These are phyloP conservation scores for Rhizophora mangle DNA, from an alignment of 345 rosid species.

Conservation along the genomic window DNA sequence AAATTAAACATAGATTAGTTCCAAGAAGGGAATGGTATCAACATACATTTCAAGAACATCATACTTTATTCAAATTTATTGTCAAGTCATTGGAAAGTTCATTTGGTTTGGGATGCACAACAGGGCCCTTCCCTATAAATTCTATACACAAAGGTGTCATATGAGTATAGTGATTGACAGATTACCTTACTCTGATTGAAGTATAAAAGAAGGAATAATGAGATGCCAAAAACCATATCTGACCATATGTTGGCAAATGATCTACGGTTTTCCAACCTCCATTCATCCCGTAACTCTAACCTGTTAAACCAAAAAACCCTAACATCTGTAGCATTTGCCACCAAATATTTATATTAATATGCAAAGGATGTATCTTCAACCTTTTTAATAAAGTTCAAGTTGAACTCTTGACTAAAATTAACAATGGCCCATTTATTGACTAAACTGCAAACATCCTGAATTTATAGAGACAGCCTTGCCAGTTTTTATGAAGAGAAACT, in stretches of 20 bases:
- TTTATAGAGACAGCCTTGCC: background rate
- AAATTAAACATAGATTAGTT: too few relatives aligned
- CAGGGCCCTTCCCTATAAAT: too few relatives aligned
- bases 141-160: background rate
- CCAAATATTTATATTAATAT: background rate
- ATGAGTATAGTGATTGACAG: constrained; percentile 5
- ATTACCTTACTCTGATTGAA: constrained; percentile 86
- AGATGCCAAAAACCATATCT: constrained; percentile 83
- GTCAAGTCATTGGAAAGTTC: too few relatives aligned
- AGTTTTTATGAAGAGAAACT: background rate
- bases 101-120: too few relatives aligned
- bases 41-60: too few relatives aligned
- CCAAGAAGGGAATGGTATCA: background rate
- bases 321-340: constrained; percentile 4
- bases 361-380: background rate
- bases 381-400: background rate
- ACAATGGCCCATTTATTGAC: background rate
- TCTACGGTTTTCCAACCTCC: constrained; percentile 82
- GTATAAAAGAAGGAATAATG: constrained; percentile 68
- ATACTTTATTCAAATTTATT: too few relatives aligned
- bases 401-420: background rate
- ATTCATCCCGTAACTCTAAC: constrained; percentile 80
- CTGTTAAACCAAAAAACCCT: constrained; percentile 42
- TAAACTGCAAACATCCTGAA: background rate
- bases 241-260: constrained; percentile 97